Base-by-base conservation (phyloP, 176 grass and related monocot genomes). In the Echinochloa phyllopogon region DNA sequence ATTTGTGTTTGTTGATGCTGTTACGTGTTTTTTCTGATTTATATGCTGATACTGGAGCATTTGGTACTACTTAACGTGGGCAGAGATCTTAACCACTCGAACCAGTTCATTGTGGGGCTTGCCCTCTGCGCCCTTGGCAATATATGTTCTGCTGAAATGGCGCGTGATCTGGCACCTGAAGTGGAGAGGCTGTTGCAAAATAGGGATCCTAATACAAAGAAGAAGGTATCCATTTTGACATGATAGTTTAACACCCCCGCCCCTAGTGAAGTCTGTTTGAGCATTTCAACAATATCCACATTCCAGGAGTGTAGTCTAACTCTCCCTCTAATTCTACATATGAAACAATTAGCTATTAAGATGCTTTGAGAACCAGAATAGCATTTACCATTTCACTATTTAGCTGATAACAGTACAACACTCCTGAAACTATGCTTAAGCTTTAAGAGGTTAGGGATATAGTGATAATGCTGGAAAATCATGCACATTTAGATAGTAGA, bases 71-170 rank as follows among this genome's bases (percentile, higher is more conserved):
- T 88, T 90, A 71, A 94, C 77, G 75, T 79, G 87, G 82, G 74
- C 86, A 99, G 97, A 99, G 97, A 99, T 99, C 89, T 99, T 77
- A 96, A 96, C 83, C 97, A 99, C 64, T 96, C 97, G 62, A 99
- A 94, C 88, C 94, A 99, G 82, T 99, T 96, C 85, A 96, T 99
- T 36, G 93, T 96, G 74, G 97, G 97, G 27, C 97, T 99, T 66
- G 97, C 94, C 3, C 91, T 99, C 82, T 99, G 97, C 59, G 97
- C 97, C 72, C 84, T 99, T 42, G 97, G 97, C 60, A 99, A 99
- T 81, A 99, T 99, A 82, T 99, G 97, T 86, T 99, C 97, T 10
- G 91, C 97, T 62, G 97, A 99, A 92, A 99, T 99, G 97, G 97
- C 94, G 0, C 92, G 97, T 1, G 97, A 99, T 87, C 86, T 99